These are phyloP conservation scores for Aschersonia sp. DNA, from an alignment of 2,329 filamentous ascomycete genomes.

Conservation along the genomic window DNA sequence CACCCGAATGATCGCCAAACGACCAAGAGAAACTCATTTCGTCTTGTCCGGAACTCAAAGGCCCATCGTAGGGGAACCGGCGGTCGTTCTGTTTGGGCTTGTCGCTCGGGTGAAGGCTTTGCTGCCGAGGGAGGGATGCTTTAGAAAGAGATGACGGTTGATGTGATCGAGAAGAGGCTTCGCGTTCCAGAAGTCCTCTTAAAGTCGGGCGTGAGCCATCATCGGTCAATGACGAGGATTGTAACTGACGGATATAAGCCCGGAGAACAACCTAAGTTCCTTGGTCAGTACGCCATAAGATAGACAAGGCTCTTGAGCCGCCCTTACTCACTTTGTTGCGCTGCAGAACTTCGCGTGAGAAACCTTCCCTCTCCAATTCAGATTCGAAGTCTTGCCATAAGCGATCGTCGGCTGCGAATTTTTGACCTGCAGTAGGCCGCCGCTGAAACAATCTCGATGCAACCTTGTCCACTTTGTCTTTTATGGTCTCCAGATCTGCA, in stretches of 20 bases:
- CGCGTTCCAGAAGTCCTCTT: slow-evolving; percentile 36
- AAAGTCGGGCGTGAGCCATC: slow-evolving; percentile 32
- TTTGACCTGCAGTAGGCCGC: slow-evolving; percentile 19
- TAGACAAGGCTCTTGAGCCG: neutral
- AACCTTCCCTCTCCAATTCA: slow-evolving; percentile 44
- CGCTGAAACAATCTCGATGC: slow-evolving; percentile 34
- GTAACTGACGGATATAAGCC: slow-evolving; percentile 46
- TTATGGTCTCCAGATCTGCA: slow-evolving; percentile 35
- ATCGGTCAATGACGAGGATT: slow-evolving; percentile 29
- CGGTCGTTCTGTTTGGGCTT: too few relatives aligned
- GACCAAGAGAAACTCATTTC: slow-evolving; percentile 14
- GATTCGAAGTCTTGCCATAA: slow-evolving; percentile 43
- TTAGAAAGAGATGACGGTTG: slow-evolving; percentile 15
- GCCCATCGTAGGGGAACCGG: neutral
- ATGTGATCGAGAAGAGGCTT: slow-evolving; percentile 11
- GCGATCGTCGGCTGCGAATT: slow-evolving; percentile 31
- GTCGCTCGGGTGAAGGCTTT: too few relatives aligned
- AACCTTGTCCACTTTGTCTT: slow-evolving; percentile 45
- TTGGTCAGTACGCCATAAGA: neutral
- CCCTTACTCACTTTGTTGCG: slow-evolving; percentile 37
- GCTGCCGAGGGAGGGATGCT: neutral
- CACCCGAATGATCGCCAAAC: slow-evolving; percentile 19
- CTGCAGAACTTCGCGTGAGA: slow-evolving; percentile 37
- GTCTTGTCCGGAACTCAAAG: neutral
- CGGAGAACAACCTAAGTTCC: slow-evolving; percentile 36